phyloP scores from a whole-genome alignment of 2,329 filamentous ascomycete genomes.

The Neofusicoccum laricinum region DNA sequence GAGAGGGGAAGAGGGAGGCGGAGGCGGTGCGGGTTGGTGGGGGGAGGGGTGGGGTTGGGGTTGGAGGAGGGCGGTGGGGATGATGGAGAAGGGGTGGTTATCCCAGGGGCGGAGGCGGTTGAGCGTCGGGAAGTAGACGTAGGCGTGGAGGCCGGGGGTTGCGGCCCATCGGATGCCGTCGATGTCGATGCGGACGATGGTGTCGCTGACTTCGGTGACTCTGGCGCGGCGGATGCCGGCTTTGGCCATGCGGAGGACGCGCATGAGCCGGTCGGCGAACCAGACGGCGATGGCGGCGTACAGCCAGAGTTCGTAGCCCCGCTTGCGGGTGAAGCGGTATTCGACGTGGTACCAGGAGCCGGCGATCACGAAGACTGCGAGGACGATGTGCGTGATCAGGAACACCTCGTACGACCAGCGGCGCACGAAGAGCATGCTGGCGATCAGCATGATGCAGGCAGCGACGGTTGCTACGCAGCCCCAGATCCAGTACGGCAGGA shows the following conservation, averaged over 20 bases:
- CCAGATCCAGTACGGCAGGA: constrained; percentile 15
- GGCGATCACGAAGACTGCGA: constrained; percentile 43
- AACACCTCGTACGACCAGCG: constrained; percentile 45
- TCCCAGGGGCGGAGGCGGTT: constrained; percentile 47
- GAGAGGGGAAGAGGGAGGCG: neutral
- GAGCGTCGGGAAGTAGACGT: constrained; percentile 37
- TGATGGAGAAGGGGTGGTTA: constrained; percentile 49
- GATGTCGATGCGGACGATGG: constrained; percentile 48
- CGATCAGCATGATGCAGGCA: constrained; percentile 45
- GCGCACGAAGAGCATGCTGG: constrained; percentile 45
- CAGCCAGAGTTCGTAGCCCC: constrained; percentile 47
- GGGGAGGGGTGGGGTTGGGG: constrained; percentile 16
- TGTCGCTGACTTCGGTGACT: constrained; percentile 17
- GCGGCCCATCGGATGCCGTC: constrained; percentile 25
- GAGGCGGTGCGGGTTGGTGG: too few relatives aligned
- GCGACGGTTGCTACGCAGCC: constrained; percentile 44
- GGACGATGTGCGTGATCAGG: constrained; percentile 44
- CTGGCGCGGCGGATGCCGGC: neutral
- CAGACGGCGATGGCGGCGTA: constrained; percentile 52
- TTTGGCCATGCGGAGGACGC: constrained; percentile 41
- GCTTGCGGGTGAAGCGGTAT: constrained; percentile 47
- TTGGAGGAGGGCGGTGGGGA: constrained; percentile 20
- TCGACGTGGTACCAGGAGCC: constrained; percentile 51
- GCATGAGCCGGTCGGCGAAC: constrained; percentile 48
- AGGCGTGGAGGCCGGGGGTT: constrained; percentile 50